phyloP scores from a whole-genome alignment of 257 asterid genomes.

The Cinchona pubescens region DNA sequence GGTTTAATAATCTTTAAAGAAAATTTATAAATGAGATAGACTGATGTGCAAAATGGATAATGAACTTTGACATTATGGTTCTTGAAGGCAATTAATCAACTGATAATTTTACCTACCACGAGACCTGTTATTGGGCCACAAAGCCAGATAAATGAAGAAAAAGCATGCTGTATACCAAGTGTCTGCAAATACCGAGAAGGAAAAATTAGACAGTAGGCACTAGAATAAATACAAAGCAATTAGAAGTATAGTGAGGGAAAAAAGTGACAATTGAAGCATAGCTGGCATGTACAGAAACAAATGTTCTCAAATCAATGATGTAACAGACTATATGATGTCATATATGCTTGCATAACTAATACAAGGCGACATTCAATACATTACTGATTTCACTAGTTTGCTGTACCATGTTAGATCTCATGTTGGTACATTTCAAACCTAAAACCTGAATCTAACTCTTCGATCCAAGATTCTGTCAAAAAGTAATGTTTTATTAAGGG shows the following conservation, averaged over 20 bases:
- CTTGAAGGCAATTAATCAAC: constrained; percentile 10
- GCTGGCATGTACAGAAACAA: neutral
- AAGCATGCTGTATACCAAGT: constrained; percentile 92
- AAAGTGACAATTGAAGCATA: neutral
- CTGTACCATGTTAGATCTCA: too few species aligned
- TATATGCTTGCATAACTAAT: too few species aligned
- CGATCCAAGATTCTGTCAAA: too few species aligned
- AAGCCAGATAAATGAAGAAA: constrained; percentile 99
- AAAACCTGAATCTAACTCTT: too few species aligned
- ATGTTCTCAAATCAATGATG: neutral
- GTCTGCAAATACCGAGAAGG: constrained; percentile 63
- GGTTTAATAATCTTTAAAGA: too few species aligned
- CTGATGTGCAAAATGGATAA: neutral
- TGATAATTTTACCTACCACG: constrained; percentile 55
- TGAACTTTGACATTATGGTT: neutral
- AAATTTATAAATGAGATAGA: too few species aligned
- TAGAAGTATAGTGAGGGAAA: neutral
- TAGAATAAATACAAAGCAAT: neutral
- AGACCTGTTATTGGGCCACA: constrained; percentile 99
- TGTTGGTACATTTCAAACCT: too few species aligned
- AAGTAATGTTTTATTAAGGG: too few species aligned
- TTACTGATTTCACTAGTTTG: too few species aligned
- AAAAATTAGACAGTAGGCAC: constrained; percentile 23
- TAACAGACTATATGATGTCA: too few species aligned
- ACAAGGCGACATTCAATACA: too few species aligned